These are phyloP conservation scores for Macrophomina phaseolina DNA, from an alignment of 2,329 filamentous ascomycete genomes.

Conservation along the genomic window DNA sequence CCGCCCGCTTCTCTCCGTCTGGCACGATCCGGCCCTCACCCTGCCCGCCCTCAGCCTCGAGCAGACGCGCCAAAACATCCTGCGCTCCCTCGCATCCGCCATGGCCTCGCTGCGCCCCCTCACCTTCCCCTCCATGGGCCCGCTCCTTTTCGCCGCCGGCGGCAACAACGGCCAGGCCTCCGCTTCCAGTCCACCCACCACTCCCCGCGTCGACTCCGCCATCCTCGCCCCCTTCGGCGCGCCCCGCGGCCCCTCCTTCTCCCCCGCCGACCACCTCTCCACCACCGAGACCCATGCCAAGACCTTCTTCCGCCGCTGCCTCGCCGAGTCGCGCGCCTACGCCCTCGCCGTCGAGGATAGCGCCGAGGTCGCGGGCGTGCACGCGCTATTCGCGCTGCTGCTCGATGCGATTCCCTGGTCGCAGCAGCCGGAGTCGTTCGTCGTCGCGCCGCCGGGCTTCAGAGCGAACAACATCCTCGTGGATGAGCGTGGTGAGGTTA, in stretches of 20 bases:
- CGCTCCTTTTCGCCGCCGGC: background rate
- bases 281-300: background rate
- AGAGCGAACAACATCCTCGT: slow-evolving; percentile 35
- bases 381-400: background rate
- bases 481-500: slow-evolving; percentile 27
- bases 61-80: background rate
- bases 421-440: slow-evolving; percentile 25
- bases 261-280: background rate
- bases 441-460: slow-evolving; percentile 33
- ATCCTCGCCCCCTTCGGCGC: slow-evolving; percentile 5
- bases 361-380: background rate
- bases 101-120: background rate
- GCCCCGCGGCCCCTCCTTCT: background rate
- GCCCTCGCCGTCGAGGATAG: background rate
- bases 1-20: slow-evolving; percentile 29
- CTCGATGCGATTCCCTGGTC: background rate
- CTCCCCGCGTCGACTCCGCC: background rate
- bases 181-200: too few relatives aligned
- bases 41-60: background rate
- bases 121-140: slow-evolving; percentile 3
- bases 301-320: background rate
- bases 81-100: background rate
- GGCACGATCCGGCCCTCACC: slow-evolving; percentile 27
- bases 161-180: too few relatives aligned
- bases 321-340: background rate